Evolutionary conservation across 768 basidiomycete genomes (phyloP).

Genomic region (Tephrocybe rancida): DNA sequence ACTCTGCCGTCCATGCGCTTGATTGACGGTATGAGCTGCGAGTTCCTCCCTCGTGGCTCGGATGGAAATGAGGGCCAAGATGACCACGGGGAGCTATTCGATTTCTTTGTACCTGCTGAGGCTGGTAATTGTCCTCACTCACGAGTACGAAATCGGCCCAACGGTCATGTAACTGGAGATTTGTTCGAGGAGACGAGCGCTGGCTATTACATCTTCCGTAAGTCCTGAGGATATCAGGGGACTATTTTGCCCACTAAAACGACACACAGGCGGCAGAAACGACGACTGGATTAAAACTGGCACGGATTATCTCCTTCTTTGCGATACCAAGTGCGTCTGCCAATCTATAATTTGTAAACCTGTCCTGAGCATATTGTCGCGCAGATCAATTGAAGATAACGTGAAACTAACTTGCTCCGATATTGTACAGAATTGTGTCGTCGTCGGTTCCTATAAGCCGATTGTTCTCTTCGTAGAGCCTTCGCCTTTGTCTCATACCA

Average conservation of each 20-base stretch:
- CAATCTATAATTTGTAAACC: not conserved
- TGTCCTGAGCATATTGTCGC: not conserved
- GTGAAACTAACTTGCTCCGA: not conserved
- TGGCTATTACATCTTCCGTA: constrained; percentile 1
- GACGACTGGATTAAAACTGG: constrained; percentile 2
- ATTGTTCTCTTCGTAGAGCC: not conserved
- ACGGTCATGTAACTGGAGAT: constrained; percentile 4
- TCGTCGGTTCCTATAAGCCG: not conserved
- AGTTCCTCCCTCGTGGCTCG: not conserved
- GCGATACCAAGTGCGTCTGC: constrained; percentile 1
- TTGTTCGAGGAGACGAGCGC: not conserved
- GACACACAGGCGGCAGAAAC: not conserved
- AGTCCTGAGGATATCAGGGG: not conserved
- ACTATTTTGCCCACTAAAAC: not conserved
- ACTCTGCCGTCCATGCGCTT: constrained; percentile 1
- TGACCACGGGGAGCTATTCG: not conserved
- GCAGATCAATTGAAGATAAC: not conserved
- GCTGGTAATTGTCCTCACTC: not conserved
- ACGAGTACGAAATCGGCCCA: not conserved
- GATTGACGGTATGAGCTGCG: not conserved
- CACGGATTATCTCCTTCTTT: not conserved
- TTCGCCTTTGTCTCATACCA: not conserved
- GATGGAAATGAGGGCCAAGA: not conserved
- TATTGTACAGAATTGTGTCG: not conserved
- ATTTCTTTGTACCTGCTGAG: not conserved